Evolutionary conservation across 768 basidiomycete genomes (phyloP), one percentile per base, ranked within the genome.

Genomic region (Coprinopsis cinerea): DNA sequence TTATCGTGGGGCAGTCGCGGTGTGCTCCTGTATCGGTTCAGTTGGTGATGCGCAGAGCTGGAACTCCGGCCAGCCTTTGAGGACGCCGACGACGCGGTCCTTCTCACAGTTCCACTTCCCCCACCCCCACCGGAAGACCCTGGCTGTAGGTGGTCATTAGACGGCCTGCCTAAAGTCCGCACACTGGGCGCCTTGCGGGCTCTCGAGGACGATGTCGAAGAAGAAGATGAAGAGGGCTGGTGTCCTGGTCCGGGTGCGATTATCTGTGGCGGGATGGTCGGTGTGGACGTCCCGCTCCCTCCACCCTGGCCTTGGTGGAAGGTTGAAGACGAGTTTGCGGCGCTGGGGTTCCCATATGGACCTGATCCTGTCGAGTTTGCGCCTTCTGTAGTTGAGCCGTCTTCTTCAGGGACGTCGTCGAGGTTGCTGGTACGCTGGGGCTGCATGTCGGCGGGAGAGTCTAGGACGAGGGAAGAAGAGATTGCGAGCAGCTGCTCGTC

Each of bases 1-100:
- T 77, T 75, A 45, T 74, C 77, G 55, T 85, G 76, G 1, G 83
- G 82, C 10, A 88, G 61, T 18, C 75, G 76, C 1, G 87, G 86
- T 4, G 65, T 77, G 17, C 65, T 64, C 11, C 50, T 55, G 20
- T 45, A 46, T 45, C 50, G 26, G 11, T n/a, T 27, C 11, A 49
- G 39, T 18, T 39, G 37, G 17, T 13, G 11, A 35, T 5, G 2
- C 7, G 25, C 22, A 11, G 24, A 22, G 15, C 4, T 44, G 15
- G 49, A 10, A n/a, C n/a, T n/a, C n/a, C n/a, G n/a, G n/a, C n/a
- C n/a, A 2, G 41, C 7, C 30, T 24, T 44, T 22, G 49, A 28
- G 2, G 42, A n/a, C 5, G 39, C 17, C 9, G 49, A 24, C 17
- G 49, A 44, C 11, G 37, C 17, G 2, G 48, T 4, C 10, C 48